These are phyloP conservation scores for Clavariopsis aquatica DNA, from an alignment of 495 filamentous ascomycete genomes.

Conservation along the genomic window DNA sequence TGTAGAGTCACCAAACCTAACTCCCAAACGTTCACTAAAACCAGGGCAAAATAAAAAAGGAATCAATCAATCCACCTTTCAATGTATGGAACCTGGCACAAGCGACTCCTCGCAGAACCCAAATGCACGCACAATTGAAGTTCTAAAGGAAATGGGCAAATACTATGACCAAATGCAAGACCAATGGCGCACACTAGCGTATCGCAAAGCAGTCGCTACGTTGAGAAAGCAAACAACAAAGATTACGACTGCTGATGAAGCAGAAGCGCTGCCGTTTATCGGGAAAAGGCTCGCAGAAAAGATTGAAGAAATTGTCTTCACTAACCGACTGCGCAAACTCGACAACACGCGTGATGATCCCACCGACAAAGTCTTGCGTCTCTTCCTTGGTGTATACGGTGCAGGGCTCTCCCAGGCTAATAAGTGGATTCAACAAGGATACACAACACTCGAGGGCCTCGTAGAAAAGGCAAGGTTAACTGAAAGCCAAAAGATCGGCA, in stretches of 20 bases:
- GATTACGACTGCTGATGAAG: constrained; percentile 69
- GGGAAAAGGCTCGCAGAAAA: constrained; percentile 78
- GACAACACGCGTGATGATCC: constrained; percentile 69
- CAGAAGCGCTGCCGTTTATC: constrained; percentile 67
- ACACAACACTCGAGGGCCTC: constrained; percentile 74
- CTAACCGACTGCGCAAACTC: constrained; percentile 71
- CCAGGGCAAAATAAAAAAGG: constrained; percentile 18
- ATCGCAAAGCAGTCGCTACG: constrained; percentile 75
- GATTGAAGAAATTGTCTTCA: constrained; percentile 86
- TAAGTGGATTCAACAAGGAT: constrained; percentile 77
- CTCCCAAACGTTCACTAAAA: neutral
- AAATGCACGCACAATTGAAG: constrained; percentile 72
- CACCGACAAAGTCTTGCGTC: constrained; percentile 60
- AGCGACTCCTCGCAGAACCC: constrained; percentile 52
- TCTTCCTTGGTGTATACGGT: constrained; percentile 78
- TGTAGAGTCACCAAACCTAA: constrained; percentile 21
- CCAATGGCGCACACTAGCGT: constrained; percentile 76
- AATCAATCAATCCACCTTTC: constrained; percentile 56
- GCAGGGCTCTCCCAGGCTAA: constrained; percentile 70
- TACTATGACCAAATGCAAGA: constrained; percentile 77
- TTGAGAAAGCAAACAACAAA: constrained; percentile 66
- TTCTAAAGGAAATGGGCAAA: constrained; percentile 79
- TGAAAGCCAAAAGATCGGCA: constrained; percentile 71
- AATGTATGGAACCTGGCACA: constrained; percentile 66
- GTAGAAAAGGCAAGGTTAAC: constrained; percentile 64